Base-by-base conservation (phyloP, 495 filamentous ascomycete genomes). In the Ascodesmis nigricans region DNA sequence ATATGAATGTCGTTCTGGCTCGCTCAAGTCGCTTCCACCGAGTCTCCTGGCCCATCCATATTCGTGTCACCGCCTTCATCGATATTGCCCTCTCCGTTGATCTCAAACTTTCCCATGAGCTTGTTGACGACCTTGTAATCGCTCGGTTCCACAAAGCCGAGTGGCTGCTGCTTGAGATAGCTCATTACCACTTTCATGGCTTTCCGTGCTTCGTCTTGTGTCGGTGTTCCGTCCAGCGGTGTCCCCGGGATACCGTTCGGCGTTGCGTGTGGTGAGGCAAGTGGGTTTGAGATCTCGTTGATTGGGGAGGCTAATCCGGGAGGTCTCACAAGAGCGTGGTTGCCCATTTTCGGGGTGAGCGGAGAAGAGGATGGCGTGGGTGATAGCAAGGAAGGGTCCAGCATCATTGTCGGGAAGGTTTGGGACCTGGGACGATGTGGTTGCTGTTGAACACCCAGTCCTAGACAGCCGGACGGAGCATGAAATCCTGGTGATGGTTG, bases 371-470 rank as follows among this genome's bases (percentile, higher is more conserved):
- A 55, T 31, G 71, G 61, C 14, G 70, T 55, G 35, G 69, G 64
- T 26, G 74, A 68, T 45, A 80, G 66, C 47, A 77, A 73, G 30
- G 68, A 70, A 3, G 78, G 64, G 44, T 87, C 76, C 21, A 71
- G 57, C 23, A 59, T 53, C 33, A 75, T 55, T 18, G 71, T 65
- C 17, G 87, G 83, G 35, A 92, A 87, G 0, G 87, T 95, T 55
- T 91, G 82, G 54, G 82, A 90, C 51, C 87, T n/a, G n/a, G n/a
- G n/a, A n/a, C n/a, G n/a, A n/a, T n/a, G 69, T 17, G 78, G 82
- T 21, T 83, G 67, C 41, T 76, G 68, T 3, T 47, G 47, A 9
- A 31, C 34, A 32, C 42, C 37, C 6, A 63, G 59, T 21, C 67
- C 65, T 5, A 75, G 61, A 28, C 70, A 62, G 21, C 62, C 66